Base-by-base conservation (phyloP, 2,329 filamentous ascomycete genomes). In the Madurella mycetomatis region DNA sequence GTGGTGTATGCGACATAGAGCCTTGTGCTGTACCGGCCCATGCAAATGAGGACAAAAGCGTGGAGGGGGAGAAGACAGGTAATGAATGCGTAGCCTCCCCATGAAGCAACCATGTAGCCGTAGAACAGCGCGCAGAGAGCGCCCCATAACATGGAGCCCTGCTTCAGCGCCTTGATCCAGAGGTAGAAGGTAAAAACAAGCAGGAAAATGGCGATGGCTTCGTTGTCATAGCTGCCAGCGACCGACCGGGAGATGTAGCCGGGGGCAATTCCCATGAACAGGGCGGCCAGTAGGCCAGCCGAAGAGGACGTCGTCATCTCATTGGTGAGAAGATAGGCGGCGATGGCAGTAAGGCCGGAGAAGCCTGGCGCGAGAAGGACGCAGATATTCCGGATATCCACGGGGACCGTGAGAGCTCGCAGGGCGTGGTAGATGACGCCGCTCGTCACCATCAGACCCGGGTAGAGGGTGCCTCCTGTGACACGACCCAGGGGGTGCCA, bases 61-160 rank as follows among this genome's bases (percentile, higher is more conserved):
- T 99, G 94, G 63, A 99, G 83, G 39, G 94, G 94, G 56, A 99
- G 85, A 73, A 99, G 77, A 71, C 95, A 96, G 58, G 95, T 99
- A 69, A 99, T 99, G 82, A 99, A 99, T 67, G 96, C 94, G 72
- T 99, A 99, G 69, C 94, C 94, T 80, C 94, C 94, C 94, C 94
- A 99, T 16, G 95, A 95, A 47, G 92, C 94, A 61, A 99, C 94
- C 94, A 99, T 99, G 84, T 99, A 99, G 68, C 94, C 94, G 74
- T 99, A 99, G 76, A 95, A 97, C 52, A 99, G 80, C 42, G 94
- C 94, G 65, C 92, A 94, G 59, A 96, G 79, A 39, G 90, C 92
- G 64, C 91, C 92, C 92, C 92, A 99, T 73, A 96, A 88, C 71
- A 95, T 91, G 48, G 94, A 97, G 25, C 94, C 94, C 55, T 91